Percentiles rank a stretch among this genome's conserved stretches.
Conservation (phyloP, 805 yeast species). For the Yamadazyma paraphyllophila region DNA sequence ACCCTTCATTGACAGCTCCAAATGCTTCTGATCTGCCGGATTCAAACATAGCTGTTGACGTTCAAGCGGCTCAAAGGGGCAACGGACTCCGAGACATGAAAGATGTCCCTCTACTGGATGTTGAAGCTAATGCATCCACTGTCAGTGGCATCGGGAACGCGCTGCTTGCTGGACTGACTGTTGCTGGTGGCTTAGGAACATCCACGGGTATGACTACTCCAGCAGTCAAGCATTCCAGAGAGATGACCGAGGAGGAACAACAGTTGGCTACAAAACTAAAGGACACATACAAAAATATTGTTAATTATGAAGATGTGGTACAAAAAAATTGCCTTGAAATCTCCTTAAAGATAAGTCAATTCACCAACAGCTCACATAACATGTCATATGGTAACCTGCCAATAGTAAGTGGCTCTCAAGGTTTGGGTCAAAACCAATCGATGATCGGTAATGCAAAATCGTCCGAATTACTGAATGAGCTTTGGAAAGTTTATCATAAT, state of each 20-base stretch:
- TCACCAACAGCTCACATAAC: constrained; percentile 16
- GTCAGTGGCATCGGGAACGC: neutral
- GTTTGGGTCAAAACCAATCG: neutral
- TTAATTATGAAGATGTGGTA: constrained; percentile 63
- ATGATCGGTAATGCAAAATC: constrained; percentile 20
- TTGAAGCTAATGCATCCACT: constrained; percentile 5
- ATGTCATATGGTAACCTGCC: constrained; percentile 17
- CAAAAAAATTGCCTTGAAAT: constrained; percentile 67
- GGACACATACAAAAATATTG: constrained; percentile 70
- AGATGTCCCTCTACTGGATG: constrained; percentile 5
- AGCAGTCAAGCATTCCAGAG: constrained; percentile 17
- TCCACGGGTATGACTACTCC: constrained; percentile 12
- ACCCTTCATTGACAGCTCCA: constrained; percentile 22
- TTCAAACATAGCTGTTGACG: constrained; percentile 29
- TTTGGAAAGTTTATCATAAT: constrained; percentile 71
- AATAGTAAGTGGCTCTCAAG: constrained; percentile 4
- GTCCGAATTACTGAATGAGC: constrained; percentile 54
- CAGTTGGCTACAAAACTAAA: constrained; percentile 67
- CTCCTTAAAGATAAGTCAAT: constrained; percentile 48
- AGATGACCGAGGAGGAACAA: constrained; percentile 59
- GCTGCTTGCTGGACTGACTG: neutral
- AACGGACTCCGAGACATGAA: neutral
- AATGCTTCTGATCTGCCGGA: constrained; percentile 42
- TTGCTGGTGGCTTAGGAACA: constrained; percentile 2
- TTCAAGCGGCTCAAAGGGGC: neutral